These are phyloP conservation scores for Phytopythium kandeliae DNA, from an alignment of 352 stramenopile species.

Conservation along the genomic window DNA sequence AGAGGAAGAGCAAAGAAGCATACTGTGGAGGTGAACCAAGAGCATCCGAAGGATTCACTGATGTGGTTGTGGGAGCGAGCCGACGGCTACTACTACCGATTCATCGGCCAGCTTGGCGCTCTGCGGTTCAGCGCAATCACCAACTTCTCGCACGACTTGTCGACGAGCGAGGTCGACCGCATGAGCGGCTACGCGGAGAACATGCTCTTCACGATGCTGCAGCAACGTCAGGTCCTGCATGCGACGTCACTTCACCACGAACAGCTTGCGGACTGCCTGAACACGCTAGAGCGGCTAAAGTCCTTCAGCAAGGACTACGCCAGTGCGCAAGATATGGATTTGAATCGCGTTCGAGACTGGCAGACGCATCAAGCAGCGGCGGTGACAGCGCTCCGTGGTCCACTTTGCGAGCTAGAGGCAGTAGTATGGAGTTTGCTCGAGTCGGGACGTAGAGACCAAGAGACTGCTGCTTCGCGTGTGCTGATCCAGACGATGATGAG, in stretches of 20 bases:
- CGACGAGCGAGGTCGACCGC: conserved; percentile 66
- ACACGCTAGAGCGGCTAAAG: conserved; percentile 45
- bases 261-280: conserved; percentile 46
- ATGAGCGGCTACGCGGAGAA: conserved; percentile 90
- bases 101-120: conserved; percentile 68
- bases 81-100: conserved; percentile 88
- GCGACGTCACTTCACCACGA: conserved; percentile 66
- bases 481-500: conserved; percentile 20
- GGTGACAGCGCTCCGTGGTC: conserved; percentile 34
- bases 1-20: conserved; percentile 12
- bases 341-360: conserved; percentile 38
- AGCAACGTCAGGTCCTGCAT: conserved; percentile 82
- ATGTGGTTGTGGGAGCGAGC: conserved; percentile 81
- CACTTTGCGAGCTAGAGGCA: conserved; percentile 66
- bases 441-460: conserved; percentile 4
- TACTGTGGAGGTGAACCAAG: conserved; percentile 20
- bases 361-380: conserved; percentile 45
- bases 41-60: conserved; percentile 44
- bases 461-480: conserved; percentile 13
- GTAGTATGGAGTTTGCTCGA: conserved; percentile 45
- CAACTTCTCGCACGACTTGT: conserved; percentile 85
- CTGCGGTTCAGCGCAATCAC: conserved; percentile 76
- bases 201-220: conserved; percentile 83
- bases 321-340: conserved; percentile 6
- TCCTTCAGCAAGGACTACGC: conserved; percentile 31